Conservation (phyloP, 169 alveolate species). For the Cytauxzoon felis region DNA sequence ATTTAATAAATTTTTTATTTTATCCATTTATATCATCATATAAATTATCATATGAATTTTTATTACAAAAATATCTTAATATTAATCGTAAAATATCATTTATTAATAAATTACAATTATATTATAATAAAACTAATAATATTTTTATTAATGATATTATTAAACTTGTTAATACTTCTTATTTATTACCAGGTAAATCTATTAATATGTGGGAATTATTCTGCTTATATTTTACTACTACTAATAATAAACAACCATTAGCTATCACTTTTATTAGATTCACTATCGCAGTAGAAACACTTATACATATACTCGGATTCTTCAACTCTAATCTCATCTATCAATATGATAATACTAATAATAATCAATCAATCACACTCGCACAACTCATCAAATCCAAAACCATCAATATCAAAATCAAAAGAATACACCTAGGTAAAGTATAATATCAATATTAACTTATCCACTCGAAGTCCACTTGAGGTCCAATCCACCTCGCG, state of each 20-base stretch:
- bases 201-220: constrained; percentile 36
- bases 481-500: no score
- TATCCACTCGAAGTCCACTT: no score
- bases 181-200: background rate
- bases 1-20: background rate
- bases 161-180: constrained; percentile 4
- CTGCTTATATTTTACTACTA: constrained; percentile 20
- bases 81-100: background rate
- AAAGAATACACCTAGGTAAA: background rate
- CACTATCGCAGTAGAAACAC: constrained; percentile 25
- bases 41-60: background rate
- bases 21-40: background rate
- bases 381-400: no score
- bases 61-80: background rate
- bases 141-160: background rate
- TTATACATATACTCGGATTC: constrained; percentile 17
- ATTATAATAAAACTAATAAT: background rate
- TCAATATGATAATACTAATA: no score
- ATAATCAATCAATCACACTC: no score
- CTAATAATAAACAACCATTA: background rate
- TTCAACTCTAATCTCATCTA: no score
- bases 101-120: background rate
- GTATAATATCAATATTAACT: no score
- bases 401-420: background rate
- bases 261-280: constrained; percentile 14